A percentile compares a stretch with the other conserved stretches of the same genome.
These are phyloP conservation scores for Themeda triandra DNA, from an alignment of 176 grass and related monocot species.

Conservation along the genomic window DNA sequence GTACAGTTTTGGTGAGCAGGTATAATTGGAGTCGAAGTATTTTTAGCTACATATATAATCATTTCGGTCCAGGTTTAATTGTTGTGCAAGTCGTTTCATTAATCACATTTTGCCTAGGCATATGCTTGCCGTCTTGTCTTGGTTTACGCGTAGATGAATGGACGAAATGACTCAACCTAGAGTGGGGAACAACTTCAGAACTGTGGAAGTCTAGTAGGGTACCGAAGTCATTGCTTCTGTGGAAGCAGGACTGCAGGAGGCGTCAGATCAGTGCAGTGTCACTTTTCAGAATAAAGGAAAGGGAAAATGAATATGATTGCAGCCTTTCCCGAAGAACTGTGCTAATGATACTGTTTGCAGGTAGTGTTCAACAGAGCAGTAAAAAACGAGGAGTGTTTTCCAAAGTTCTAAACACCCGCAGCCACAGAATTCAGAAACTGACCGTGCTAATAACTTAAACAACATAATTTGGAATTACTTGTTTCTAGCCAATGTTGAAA, in stretches of 20 bases:
- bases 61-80: neutral
- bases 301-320: neutral
- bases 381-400: neutral
- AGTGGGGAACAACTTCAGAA: constrained; percentile 20
- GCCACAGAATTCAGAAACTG: neutral
- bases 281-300: constrained; percentile 1
- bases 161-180: constrained; percentile 18
- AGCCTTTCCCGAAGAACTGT: constrained; percentile 14
- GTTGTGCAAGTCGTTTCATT: neutral
- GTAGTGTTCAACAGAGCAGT: constrained; percentile 3
- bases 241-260: neutral
- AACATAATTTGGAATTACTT: neutral
- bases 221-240: constrained; percentile 19
- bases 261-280: neutral
- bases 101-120: neutral
- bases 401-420: neutral
- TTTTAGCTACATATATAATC: neutral
- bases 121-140: neutral
- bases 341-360: neutral
- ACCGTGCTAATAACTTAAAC: neutral
- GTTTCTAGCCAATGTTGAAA: neutral
- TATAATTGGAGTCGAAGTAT: neutral
- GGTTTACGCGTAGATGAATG: constrained; percentile 3
- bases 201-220: neutral
- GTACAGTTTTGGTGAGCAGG: neutral